Evolutionary conservation across 2,329 filamentous ascomycete genomes (phyloP).

Genomic region (Cryphonectria carpinicola): DNA sequence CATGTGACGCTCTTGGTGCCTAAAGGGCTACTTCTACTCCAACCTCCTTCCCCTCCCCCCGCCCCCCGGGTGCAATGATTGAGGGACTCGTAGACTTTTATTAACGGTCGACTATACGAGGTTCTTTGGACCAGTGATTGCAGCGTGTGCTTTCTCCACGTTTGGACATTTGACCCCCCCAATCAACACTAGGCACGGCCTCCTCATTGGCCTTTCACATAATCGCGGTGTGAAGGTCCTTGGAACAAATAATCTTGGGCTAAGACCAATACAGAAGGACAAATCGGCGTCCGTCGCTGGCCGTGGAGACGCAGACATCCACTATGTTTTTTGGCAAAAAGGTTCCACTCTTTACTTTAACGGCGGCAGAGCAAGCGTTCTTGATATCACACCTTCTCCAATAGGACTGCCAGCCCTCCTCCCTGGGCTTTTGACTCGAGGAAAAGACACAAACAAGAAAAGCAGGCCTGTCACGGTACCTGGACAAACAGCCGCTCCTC

Average conservation of each 20-base stretch:
- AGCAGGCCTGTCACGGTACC: background rate
- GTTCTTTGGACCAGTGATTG: background rate
- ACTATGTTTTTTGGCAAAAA: background rate
- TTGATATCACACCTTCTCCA: conserved; percentile 18
- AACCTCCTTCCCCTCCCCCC: background rate
- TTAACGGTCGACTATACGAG: background rate
- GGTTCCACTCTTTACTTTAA: background rate
- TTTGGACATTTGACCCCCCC: background rate
- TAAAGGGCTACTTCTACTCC: background rate
- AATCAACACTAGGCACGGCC: conserved; percentile 14
- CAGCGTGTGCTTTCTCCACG: background rate
- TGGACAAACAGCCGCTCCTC: background rate
- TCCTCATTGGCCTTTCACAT: conserved; percentile 8
- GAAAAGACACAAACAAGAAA: background rate
- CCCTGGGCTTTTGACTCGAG: too few relatives aligned
- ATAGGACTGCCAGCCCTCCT: background rate
- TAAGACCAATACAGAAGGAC: conserved; percentile 5
- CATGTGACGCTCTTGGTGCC: background rate
- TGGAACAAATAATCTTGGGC: background rate
- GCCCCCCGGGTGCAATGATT: background rate
- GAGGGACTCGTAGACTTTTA: background rate
- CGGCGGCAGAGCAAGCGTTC: background rate
- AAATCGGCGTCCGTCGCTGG: conserved; percentile 5
- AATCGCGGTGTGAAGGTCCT: background rate
- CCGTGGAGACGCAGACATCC: background rate